phyloP scores from a whole-genome alignment of 148 eudicot genomes.

The Chenopodium berlandieri region DNA sequence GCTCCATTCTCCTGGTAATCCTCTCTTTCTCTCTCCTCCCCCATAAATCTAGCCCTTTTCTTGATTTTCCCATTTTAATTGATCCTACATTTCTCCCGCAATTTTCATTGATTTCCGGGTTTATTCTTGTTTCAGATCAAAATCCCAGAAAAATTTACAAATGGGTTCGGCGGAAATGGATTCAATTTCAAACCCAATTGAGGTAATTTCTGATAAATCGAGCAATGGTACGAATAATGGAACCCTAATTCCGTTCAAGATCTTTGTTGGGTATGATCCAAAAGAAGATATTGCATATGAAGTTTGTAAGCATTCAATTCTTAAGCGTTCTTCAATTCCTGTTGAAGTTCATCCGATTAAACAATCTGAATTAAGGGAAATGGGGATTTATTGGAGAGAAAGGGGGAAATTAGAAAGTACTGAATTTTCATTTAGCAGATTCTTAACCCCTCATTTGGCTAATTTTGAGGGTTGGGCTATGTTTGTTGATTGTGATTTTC shows the following conservation, averaged over 20 bases:
- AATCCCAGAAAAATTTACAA: not conserved
- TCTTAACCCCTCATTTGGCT: constrained; percentile 78
- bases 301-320: constrained; percentile 73
- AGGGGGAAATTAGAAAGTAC: constrained; percentile 84
- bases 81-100: not conserved
- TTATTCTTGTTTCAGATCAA: not conserved
- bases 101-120: not conserved
- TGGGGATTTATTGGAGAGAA: constrained; percentile 72
- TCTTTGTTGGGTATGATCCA: constrained; percentile 89
- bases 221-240: constrained; percentile 25
- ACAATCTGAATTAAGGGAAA: constrained; percentile 57
- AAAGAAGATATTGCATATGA: constrained; percentile 75
- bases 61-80: not conserved
- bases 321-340: constrained; percentile 69
- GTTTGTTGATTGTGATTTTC: constrained; percentile 95
- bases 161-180: constrained; percentile 28
- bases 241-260: constrained; percentile 50
- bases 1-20: constrained; percentile 6
- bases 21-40: not conserved
- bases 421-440: constrained; percentile 80
- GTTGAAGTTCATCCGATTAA: constrained; percentile 70
- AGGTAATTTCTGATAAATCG: constrained; percentile 8
- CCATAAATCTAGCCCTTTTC: not conserved
- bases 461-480: constrained; percentile 83
- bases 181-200: not conserved